Conservation (phyloP, 2,329 filamentous ascomycete species). For the Parascedosporium putredinis region DNA sequence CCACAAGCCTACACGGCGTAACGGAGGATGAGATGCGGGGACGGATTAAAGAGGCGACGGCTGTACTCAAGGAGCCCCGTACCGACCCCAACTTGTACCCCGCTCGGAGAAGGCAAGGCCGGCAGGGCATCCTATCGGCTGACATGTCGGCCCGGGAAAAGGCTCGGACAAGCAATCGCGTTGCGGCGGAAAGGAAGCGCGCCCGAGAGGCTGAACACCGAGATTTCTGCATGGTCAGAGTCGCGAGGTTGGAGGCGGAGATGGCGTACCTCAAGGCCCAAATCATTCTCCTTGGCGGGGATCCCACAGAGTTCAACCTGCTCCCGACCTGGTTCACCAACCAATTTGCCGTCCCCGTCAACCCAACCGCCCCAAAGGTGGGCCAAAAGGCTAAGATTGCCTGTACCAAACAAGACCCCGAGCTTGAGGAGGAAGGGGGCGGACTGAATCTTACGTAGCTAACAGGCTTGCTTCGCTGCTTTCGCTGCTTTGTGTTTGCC, state of each 20-base stretch:
- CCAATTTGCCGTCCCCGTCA: not conserved
- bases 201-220: conserved; percentile 1
- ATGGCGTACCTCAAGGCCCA: conserved; percentile 4
- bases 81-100: not conserved
- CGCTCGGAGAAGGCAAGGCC: not conserved
- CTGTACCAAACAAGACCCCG: no score
- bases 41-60: not conserved
- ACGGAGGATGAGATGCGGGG: not conserved
- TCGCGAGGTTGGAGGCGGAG: not conserved
- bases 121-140: not conserved
- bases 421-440: no score
- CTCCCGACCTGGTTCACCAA: not conserved
- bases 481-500: no score
- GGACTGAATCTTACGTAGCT: no score
- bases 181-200: conserved; percentile 4
- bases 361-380: not conserved
- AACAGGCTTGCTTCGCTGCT: no score
- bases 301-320: not conserved
- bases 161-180: not conserved
- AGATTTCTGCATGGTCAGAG: not conserved
- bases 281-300: not conserved
- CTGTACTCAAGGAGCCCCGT: not conserved
- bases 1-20: not conserved
- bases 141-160: not conserved
- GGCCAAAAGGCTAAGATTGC: not conserved